Base-by-base conservation (phyloP, 257 asterid species). In the Thymus mandschuricus region DNA sequence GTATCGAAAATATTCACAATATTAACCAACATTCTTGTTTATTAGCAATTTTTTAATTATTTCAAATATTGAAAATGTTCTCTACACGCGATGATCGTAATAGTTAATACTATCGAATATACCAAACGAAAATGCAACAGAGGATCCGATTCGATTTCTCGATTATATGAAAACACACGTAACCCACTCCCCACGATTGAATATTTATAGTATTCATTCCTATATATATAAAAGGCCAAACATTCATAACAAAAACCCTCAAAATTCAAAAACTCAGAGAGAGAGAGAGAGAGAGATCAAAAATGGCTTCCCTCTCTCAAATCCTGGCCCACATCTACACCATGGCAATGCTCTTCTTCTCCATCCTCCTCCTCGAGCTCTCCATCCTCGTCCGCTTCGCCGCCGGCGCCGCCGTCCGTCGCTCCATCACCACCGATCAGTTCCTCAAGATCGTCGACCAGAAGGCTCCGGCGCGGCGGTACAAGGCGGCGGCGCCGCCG, bases 401-500 rank as follows among this genome's bases (percentile, higher is more conserved):
- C 46, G 66, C 81, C 74, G 57, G 71, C 2, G 65, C 69, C 71
- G 38, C 76, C 71, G 4, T 30, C 33, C 70, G 65, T 49, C 68
- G 68, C 49, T 79, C 85, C 2, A 77, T 79, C 43, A 80, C 84
- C 77, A 73, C 89, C 73, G 80, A 81, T 3, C 77, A 83, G 1
- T 90, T 84, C 80, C 85, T 86, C 52, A 79, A 77, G 27, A 71
- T 84, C 66, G 74, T 89, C 49, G 92, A 87, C 2, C 60, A 75
- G 21, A 86, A 82, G 44, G 83, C 73, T 60, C 89, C 92, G 10
- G 76, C 84, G 4, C 49, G 35, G 34, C 76, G 58, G 15, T 83
- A 65, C 75, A 64, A 41, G 10, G 43, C 57, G 64, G 77, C 75
- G 54, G 3, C 31, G 1, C 1, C 9, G 48, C 10, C 9, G 48